phyloP scores from a whole-genome alignment of 345 rosid species.

The Sapria himalayana region DNA sequence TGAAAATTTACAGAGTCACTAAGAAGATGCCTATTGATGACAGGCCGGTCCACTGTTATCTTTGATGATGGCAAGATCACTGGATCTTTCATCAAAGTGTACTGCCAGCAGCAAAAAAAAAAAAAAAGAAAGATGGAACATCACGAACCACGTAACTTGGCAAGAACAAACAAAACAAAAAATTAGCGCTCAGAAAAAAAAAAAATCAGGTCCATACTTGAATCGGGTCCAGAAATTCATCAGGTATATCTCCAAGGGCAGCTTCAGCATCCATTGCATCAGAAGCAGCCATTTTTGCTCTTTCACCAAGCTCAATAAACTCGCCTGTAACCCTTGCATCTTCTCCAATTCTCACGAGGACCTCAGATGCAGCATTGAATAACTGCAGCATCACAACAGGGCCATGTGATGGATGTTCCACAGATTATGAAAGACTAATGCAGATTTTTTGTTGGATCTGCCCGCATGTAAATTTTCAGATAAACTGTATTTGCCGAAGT shows the following conservation, averaged over 20 bases:
- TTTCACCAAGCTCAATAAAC: slow-evolving; percentile 60
- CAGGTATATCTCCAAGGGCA: slow-evolving; percentile 83
- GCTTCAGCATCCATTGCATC: slow-evolving; percentile 96
- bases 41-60: slow-evolving; percentile 69
- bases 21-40: slow-evolving; percentile 95
- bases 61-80: slow-evolving; percentile 88
- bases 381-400: slow-evolving; percentile 25
- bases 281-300: slow-evolving; percentile 75
- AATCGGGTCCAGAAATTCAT: slow-evolving; percentile 96
- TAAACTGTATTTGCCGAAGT: slow-evolving; percentile 3
- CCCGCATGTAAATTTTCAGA: neutral
- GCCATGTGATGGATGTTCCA: no score
- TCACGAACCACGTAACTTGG: neutral
- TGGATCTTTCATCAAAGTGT: slow-evolving; percentile 92
- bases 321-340: slow-evolving; percentile 51
- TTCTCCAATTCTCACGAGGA: slow-evolving; percentile 63
- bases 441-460: no score
- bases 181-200: slow-evolving; percentile 3
- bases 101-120: slow-evolving; percentile 21
- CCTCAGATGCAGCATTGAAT: slow-evolving; percentile 71
- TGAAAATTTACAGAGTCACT: slow-evolving; percentile 41
- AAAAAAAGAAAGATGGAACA: neutral
- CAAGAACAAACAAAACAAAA: neutral
- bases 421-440: no score
- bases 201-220: slow-evolving; percentile 22